phyloP scores from a whole-genome alignment of 805 yeast species.

The Tetrapisispora nanseiensis region DNA sequence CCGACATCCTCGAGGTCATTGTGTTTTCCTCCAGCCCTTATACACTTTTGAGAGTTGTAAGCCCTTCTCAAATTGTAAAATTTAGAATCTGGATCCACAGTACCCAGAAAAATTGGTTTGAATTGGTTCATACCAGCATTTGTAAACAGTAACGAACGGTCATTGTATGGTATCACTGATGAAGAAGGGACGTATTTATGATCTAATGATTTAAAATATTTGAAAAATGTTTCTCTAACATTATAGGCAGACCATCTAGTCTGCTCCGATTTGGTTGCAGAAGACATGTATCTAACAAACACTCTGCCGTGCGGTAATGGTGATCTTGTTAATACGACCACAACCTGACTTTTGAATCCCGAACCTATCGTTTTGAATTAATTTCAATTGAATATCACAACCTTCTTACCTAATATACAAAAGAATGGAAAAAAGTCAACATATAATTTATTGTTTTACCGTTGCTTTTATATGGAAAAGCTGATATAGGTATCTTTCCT shows the following conservation, averaged over 20 bases:
- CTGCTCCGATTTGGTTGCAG: conserved; percentile 10
- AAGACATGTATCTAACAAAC: background rate
- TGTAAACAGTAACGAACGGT: conserved; percentile 90
- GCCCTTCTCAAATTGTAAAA: conserved; percentile 80
- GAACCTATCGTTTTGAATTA: background rate
- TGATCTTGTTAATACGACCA: no score
- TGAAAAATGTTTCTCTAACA: conserved; percentile 76
- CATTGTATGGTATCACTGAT: conserved; percentile 94
- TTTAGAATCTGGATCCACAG: conserved; percentile 89
- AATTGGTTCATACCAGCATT: conserved; percentile 99
- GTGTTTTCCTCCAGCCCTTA: conserved; percentile 99
- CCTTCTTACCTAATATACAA: no score
- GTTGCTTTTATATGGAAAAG: background rate
- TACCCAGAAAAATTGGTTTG: conserved; percentile 93
- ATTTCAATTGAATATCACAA: background rate
- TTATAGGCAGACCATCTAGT: conserved; percentile 40
- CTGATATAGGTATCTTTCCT: no score
- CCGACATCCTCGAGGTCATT: conserved; percentile 98
- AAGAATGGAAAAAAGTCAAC: no score
- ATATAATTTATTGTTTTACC: background rate
- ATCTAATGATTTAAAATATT: conserved; percentile 55
- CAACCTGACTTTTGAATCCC: background rate
- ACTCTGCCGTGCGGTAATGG: no score
- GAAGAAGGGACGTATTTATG: conserved; percentile 88
- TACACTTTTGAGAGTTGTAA: conserved; percentile 93